Base-by-base conservation (phyloP, 768 basidiomycete species). In the Rhodosporidiobolus sp. region DNA sequence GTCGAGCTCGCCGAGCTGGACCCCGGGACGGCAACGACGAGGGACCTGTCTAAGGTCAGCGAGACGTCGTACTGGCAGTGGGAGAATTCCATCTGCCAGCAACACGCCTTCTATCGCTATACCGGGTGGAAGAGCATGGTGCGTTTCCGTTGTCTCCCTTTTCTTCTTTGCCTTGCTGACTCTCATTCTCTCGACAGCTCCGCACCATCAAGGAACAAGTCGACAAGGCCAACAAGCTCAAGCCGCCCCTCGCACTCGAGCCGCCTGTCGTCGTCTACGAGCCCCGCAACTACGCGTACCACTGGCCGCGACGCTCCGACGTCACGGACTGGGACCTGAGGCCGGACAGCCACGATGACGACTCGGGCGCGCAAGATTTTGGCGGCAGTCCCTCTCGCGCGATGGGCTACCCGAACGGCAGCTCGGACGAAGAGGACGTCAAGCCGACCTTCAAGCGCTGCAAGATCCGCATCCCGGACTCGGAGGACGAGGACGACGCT, bases 1-100 rank as follows among this genome's bases (percentile, higher is more conserved):
- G 10, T 60, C 59, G 59, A 60, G 26, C 28, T 60, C 20, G 28
- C 16, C 45, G 24, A 60, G 17, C 46, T 60, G 28, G 56, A 66
- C n/a, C 48, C 65, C 14, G 12, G 0, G 12, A 57, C 64, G 16
- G 65, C 65, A 0, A 20, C 12, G 32, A 1, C 0, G 24, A 24
- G 19, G 4, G 48, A 58, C 28, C 35, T 65, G 26, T 30, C 34
- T 3, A 4, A 12, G 2, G 22, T 28, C 24, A 16, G n/a, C 22
- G n/a, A n/a, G n/a, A n/a, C 1, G 3, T 4, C 10, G 17, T 12
- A 49, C 19, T 49, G 12, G 28, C 22, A 57, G 64, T 66, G 55
- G 65, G 65, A 66, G 26, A 66, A 66, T n/a, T 26, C 65, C 24
- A n/a, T 24, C 20, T 24, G 2, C 45, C 1, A 8, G 3, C 22